Evolutionary conservation across 1,139 yeast genomes (phyloP).

Genomic region (Candida freyschussii): DNA sequence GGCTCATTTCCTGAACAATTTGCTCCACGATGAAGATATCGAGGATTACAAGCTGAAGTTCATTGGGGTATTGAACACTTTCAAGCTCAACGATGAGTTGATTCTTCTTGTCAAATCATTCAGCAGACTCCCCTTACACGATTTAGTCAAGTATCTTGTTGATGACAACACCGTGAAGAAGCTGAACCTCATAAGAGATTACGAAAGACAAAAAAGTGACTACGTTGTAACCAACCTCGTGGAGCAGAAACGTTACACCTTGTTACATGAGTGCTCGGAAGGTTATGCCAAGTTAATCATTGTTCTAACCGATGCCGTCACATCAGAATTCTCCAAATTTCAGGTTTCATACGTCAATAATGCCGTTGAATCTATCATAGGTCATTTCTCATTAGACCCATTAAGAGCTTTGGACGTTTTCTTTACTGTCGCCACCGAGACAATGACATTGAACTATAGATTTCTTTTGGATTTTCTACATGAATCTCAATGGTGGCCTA

Average conservation of each 20-base stretch:
- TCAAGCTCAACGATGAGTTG: slow-evolving; percentile 13
- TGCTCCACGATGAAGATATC: slow-evolving; percentile 3
- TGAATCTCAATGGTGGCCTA: slow-evolving; percentile 66
- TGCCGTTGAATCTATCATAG: slow-evolving; percentile 57
- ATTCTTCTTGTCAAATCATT: slow-evolving; percentile 8
- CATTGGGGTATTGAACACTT: slow-evolving; percentile 17
- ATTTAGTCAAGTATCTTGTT: slow-evolving; percentile 11
- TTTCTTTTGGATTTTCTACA: slow-evolving; percentile 47
- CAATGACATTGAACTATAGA: slow-evolving; percentile 40
- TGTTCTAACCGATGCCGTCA: slow-evolving; percentile 44
- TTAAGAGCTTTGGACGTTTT: slow-evolving; percentile 61
- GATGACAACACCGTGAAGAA: slow-evolving; percentile 10
- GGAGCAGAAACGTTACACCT: slow-evolving; percentile 67
- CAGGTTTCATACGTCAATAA: slow-evolving; percentile 46
- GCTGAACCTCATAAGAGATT: slow-evolving; percentile 9
- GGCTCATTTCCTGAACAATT: slow-evolving; percentile 5
- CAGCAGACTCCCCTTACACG: slow-evolving; percentile 10
- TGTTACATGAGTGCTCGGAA: slow-evolving; percentile 73
- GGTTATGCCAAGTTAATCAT: slow-evolving; percentile 71
- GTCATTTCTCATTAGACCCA: slow-evolving; percentile 77
- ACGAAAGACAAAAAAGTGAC: slow-evolving; percentile 3
- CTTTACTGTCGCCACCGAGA: slow-evolving; percentile 45
- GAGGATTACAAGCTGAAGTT: slow-evolving; percentile 12
- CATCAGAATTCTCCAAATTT: slow-evolving; percentile 36
- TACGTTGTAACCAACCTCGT: slow-evolving; percentile 7